Conservation (phyloP, 2,329 filamentous ascomycete species). For the Arthrobotrys entomopaga region DNA sequence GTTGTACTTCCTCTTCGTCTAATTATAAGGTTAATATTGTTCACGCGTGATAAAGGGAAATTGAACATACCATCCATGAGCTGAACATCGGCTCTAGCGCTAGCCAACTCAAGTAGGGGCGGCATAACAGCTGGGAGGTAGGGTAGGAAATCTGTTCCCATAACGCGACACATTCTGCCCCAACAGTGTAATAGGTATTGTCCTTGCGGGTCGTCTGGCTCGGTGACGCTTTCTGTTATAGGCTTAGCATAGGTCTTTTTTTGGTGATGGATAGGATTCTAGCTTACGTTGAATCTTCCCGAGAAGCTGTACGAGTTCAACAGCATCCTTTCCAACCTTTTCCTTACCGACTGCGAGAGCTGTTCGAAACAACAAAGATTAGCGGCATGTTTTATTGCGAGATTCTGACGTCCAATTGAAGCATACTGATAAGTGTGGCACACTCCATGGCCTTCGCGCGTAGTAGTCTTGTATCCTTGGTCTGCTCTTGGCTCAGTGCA, state of each 20-base stretch:
- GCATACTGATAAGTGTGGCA: slow-evolving; percentile 79
- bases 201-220: slow-evolving; percentile 92
- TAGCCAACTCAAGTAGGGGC: slow-evolving; percentile 86
- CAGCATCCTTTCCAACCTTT: slow-evolving; percentile 85
- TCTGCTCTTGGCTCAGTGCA: slow-evolving; percentile 84
- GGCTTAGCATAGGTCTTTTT: slow-evolving; percentile 16
- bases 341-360: slow-evolving; percentile 94
- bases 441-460: slow-evolving; percentile 99
- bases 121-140: slow-evolving; percentile 95
- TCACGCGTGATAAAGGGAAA: background rate
- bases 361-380: slow-evolving; percentile 33
- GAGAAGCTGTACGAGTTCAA: slow-evolving; percentile 85
- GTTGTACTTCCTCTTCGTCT: slow-evolving; percentile 91
- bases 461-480: slow-evolving; percentile 86
- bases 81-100: slow-evolving; percentile 96
- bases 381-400: background rate
- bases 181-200: slow-evolving; percentile 99
- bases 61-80: slow-evolving; percentile 72
- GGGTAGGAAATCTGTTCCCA: slow-evolving; percentile 88
- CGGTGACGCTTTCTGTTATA: slow-evolving; percentile 73
- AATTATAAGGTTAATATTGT: slow-evolving; percentile 12
- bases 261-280: background rate
- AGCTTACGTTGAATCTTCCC: slow-evolving; percentile 78
- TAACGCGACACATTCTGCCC: slow-evolving; percentile 97
- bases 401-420: background rate